These are phyloP conservation scores for Pseudogymnoascus sp. DNA, from an alignment of 2,329 filamentous ascomycete genomes.

Conservation along the genomic window DNA sequence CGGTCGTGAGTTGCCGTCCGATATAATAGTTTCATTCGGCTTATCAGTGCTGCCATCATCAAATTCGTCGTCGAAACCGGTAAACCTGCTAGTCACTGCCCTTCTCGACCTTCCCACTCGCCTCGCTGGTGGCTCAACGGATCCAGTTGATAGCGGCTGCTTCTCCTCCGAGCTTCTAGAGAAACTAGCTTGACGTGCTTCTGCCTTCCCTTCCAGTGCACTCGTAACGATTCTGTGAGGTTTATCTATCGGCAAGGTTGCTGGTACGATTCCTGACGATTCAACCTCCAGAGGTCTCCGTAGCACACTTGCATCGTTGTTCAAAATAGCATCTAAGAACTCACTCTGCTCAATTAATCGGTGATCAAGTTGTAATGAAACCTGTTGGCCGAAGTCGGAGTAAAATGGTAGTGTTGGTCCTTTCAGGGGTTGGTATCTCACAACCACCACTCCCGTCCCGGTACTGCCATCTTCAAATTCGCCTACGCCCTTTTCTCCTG, in stretches of 20 bases:
- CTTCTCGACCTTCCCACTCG: constrained; percentile 31
- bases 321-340: constrained; percentile 82
- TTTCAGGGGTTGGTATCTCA: constrained; percentile 59
- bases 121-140: background rate
- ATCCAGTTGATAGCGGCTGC: background rate
- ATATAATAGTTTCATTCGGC: constrained; percentile 14
- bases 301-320: constrained; percentile 65
- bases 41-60: constrained; percentile 26
- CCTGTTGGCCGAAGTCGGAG: constrained; percentile 55
- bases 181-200: background rate
- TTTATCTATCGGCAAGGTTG: constrained; percentile 25
- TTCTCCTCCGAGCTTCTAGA: constrained; percentile 15
- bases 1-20: constrained; percentile 15
- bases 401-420: constrained; percentile 54
- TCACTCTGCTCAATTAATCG: constrained; percentile 82
- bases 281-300: constrained; percentile 57
- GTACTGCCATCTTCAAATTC: constrained; percentile 55
- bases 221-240: background rate
- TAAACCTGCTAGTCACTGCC: constrained; percentile 53
- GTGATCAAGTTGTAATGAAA: constrained; percentile 68
- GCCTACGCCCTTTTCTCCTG: constrained; percentile 64
- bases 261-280: constrained; percentile 22
- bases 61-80: constrained; percentile 60
- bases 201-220: background rate
- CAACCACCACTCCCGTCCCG: constrained; percentile 67